A percentile compares a stretch with the other conserved stretches of the same genome.
These are phyloP conservation scores for Anaeromyces robustus DNA, from an alignment of 192 early-diverging fungal genomes.

Conservation along the genomic window DNA sequence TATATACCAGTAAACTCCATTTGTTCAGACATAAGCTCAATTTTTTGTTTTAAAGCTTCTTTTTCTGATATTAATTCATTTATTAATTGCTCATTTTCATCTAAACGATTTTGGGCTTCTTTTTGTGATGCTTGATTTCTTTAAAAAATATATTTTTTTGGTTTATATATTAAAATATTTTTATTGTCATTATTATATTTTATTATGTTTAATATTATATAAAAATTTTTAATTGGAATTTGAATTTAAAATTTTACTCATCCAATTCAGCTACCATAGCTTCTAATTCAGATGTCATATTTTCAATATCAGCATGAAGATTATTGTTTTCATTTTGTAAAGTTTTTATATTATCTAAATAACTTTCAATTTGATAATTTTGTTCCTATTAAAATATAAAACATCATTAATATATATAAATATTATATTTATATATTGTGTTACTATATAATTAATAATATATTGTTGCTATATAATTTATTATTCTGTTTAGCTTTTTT, in stretches of 20 bases:
- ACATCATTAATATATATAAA: no score
- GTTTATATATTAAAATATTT: not conserved
- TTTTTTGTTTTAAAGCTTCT: conserved; percentile 17
- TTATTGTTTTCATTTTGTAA: conserved; percentile 20
- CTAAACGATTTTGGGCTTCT: conserved; percentile 8
- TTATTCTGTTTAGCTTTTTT: no score
- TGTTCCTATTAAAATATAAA: conserved; percentile 17
- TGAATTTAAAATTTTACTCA: no score
- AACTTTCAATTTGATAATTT: conserved; percentile 25
- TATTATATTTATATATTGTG: no score
- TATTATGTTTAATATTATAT: no score
- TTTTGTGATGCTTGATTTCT: conserved; percentile 16
- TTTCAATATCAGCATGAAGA: conserved; percentile 18
- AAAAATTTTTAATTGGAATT: no score
- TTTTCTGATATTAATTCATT: conserved; percentile 24
- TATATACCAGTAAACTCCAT: conserved; percentile 3
- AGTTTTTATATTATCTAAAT: conserved; percentile 22
- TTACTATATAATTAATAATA: no score
- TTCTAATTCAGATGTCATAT: conserved; percentile 25
- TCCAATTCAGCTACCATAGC: conserved; percentile 32
- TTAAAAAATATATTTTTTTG: conserved; percentile 2
- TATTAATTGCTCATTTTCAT: conserved; percentile 14
- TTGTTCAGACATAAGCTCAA: conserved; percentile 19
- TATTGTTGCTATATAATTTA: no score
- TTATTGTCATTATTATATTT: no score